Evolutionary conservation across 1,284 basidiomycete species (phyloP).

Genomic region (Cutaneotrichosporon sp.): DNA sequence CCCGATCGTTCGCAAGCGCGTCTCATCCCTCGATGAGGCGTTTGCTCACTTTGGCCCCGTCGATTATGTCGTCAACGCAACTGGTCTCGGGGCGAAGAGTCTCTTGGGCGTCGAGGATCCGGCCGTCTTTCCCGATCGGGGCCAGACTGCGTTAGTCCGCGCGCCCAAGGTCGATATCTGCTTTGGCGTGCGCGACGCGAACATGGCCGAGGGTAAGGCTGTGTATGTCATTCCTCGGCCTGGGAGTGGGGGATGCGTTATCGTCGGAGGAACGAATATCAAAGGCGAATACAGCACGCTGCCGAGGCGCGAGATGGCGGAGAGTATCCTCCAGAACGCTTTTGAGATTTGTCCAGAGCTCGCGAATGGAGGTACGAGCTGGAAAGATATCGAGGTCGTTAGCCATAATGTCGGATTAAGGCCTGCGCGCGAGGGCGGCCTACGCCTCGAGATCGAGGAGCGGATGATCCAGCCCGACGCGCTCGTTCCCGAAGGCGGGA

Average conservation of each 20-base stretch:
- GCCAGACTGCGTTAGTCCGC: conserved; percentile 75
- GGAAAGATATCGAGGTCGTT: conserved; percentile 56
- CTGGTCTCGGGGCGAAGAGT: conserved; percentile 62
- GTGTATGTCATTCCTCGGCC: conserved; percentile 53
- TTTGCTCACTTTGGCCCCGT: conserved; percentile 34
- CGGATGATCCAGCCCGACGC: conserved; percentile 64
- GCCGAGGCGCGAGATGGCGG: conserved; percentile 32
- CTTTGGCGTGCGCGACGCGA: conserved; percentile 26
- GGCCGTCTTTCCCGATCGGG: conserved; percentile 72
- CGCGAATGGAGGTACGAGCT: conserved; percentile 35
- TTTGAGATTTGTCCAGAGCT: conserved; percentile 49
- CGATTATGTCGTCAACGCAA: conserved; percentile 55
- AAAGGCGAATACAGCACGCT: conserved; percentile 38
- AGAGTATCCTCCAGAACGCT: conserved; percentile 45
- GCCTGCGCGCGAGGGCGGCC: conserved; percentile 65
- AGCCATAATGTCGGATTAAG: conserved; percentile 67
- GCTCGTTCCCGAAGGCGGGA: conserved; percentile 44
- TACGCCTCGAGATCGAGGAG: conserved; percentile 65
- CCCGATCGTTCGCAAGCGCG: conserved; percentile 39
- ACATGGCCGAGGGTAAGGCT: conserved; percentile 14
- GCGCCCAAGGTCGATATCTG: conserved; percentile 58
- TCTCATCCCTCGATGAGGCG: conserved; percentile 50
- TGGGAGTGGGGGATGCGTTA: conserved; percentile 41
- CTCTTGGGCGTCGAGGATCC: conserved; percentile 77
- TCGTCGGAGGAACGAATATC: conserved; percentile 45